phyloP scores from a whole-genome alignment of 768 basidiomycete genomes.

The Candolleomyces eurysporus region DNA sequence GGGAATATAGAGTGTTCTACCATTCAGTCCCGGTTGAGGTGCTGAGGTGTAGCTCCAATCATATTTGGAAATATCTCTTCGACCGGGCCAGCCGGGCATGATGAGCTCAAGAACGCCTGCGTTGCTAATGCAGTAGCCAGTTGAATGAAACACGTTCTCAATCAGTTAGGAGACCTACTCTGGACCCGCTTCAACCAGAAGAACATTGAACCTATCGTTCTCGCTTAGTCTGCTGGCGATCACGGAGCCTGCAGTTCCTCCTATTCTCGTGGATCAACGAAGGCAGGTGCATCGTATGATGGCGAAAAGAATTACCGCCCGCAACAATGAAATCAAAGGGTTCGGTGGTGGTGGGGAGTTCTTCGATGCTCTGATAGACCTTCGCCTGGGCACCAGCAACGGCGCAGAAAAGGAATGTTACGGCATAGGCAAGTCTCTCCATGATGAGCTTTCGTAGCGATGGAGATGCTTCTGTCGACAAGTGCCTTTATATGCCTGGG shows the following conservation, averaged over 20 bases:
- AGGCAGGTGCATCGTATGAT: not conserved
- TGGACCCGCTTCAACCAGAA: slow-evolving; percentile 19
- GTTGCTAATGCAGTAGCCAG: not conserved
- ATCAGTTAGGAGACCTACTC: slow-evolving; percentile 5
- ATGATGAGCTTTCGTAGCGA: too few species aligned
- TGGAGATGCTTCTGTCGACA: too few species aligned
- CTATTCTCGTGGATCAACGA: not conserved
- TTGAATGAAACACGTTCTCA: not conserved
- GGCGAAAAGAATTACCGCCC: slow-evolving; percentile 8
- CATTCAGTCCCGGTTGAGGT: slow-evolving; percentile 11
- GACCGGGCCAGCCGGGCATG: not conserved
- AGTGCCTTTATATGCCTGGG: too few species aligned
- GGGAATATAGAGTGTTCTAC: slow-evolving; percentile 3
- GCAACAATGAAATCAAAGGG: slow-evolving; percentile 14
- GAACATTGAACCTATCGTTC: slow-evolving; percentile 12
- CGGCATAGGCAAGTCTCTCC: too few species aligned
- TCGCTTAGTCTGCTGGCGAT: slow-evolving; percentile 19
- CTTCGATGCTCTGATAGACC: slow-evolving; percentile 3
- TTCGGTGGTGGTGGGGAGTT: not conserved
- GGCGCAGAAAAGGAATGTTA: too few species aligned
- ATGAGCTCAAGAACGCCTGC: not conserved
- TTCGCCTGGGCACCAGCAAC: not conserved
- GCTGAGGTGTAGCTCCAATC: slow-evolving; percentile 14
- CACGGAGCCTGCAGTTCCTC: slow-evolving; percentile 20
- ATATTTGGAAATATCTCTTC: not conserved